A percentile compares a stretch with the other conserved stretches of the same genome.
These are phyloP conservation scores for Jackrogersella minutella DNA, from an alignment of 495 filamentous ascomycete genomes.

Conservation along the genomic window DNA sequence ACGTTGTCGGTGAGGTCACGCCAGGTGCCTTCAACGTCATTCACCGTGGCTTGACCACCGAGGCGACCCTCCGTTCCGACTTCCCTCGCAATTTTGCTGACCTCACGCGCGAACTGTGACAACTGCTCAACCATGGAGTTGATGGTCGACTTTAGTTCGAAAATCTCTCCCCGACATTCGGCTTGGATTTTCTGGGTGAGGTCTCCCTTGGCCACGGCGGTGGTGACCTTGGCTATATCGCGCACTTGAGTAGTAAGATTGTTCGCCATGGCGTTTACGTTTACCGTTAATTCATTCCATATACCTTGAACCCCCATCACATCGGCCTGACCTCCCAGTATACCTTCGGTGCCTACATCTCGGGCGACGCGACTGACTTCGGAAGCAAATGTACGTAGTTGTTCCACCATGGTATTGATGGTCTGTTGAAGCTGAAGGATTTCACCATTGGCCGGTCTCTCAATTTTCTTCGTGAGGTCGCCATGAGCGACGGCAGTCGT, in stretches of 20 bases:
- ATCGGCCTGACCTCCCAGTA: slow-evolving; percentile 94
- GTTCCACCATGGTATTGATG: slow-evolving; percentile 99
- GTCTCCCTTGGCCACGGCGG: slow-evolving; percentile 94
- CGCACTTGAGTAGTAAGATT: slow-evolving; percentile 97
- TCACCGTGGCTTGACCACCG: slow-evolving; percentile 94
- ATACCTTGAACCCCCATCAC: slow-evolving; percentile 83
- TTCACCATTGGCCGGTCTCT: slow-evolving; percentile 92
- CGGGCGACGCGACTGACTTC: slow-evolving; percentile 96
- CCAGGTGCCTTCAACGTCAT: slow-evolving; percentile 98
- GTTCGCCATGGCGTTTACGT: slow-evolving; percentile 98
- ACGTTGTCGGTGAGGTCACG: slow-evolving; percentile 96
- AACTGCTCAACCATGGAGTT: slow-evolving; percentile 99
- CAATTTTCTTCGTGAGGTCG: slow-evolving; percentile 95
- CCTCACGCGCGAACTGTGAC: slow-evolving; percentile 95
- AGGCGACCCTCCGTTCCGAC: slow-evolving; percentile 96
- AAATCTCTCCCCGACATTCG: slow-evolving; percentile 95
- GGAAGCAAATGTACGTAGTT: slow-evolving; percentile 94
- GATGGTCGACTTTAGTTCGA: slow-evolving; percentile 95
- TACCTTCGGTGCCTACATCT: slow-evolving; percentile 97
- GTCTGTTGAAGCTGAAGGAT: slow-evolving; percentile 96
- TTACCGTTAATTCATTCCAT: slow-evolving; percentile 98
- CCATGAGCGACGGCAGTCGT: slow-evolving; percentile 97
- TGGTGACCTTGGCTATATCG: slow-evolving; percentile 98
- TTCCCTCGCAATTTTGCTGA: slow-evolving; percentile 96
- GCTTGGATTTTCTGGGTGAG: slow-evolving; percentile 97